A percentile compares a stretch with the other conserved stretches of the same genome.
These are phyloP conservation scores for Chrysanthemum lavandulifolium DNA, from an alignment of 129 eudicot species.

Conservation along the genomic window DNA sequence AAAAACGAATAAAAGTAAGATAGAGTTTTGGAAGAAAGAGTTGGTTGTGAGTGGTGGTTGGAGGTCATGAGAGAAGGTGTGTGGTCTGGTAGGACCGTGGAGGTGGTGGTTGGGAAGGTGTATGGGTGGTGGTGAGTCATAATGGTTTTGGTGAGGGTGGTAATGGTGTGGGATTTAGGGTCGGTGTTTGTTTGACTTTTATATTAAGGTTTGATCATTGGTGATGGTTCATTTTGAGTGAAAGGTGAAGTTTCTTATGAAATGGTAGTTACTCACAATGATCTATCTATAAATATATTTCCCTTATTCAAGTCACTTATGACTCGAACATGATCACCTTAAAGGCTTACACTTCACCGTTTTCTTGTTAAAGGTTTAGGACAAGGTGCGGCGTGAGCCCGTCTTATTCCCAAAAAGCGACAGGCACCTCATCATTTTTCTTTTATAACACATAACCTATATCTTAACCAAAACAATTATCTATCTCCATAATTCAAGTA, in stretches of 20 bases:
- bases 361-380: too few relatives aligned
- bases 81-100: conserved; percentile 77
- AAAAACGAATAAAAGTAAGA: conserved; percentile 15
- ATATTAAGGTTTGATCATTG: conserved; percentile 25
- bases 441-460: too few relatives aligned
- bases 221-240: background rate
- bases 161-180: conserved; percentile 28
- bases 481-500: too few relatives aligned
- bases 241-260: background rate
- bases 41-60: conserved; percentile 85
- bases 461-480: too few relatives aligned
- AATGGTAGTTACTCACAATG: background rate
- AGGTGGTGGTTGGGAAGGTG: conserved; percentile 58
- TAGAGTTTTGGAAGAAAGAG: conserved; percentile 82
- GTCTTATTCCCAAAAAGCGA: too few relatives aligned
- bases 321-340: too few relatives aligned
- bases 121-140: conserved; percentile 43
- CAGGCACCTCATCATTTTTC: too few relatives aligned
- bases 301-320: too few relatives aligned
- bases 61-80: conserved; percentile 64
- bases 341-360: too few relatives aligned
- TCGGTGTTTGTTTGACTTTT: conserved; percentile 9
- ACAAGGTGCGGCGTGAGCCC: too few relatives aligned
- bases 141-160: conserved; percentile 30
- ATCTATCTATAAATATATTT: too few relatives aligned